Conservation (phyloP, 352 stramenopile species). For the Phytopythium boreale region DNA sequence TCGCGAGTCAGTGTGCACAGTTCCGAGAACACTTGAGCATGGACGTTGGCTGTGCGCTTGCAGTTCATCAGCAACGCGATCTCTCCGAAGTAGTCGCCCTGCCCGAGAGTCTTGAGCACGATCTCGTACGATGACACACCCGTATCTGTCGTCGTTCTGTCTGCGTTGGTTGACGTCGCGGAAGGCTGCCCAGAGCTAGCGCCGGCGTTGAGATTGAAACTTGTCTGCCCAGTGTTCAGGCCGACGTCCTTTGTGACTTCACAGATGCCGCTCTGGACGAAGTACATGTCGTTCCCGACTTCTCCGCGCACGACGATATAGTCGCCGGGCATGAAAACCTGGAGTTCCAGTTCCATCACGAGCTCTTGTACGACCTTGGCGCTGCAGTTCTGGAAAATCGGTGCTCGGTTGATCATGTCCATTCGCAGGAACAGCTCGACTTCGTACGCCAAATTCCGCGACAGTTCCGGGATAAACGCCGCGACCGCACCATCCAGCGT, state of each 20-base stretch:
- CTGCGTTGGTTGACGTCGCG: background rate
- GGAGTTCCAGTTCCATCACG: slow-evolving; percentile 77
- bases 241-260: slow-evolving; percentile 80
- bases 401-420: slow-evolving; percentile 86
- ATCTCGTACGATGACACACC: slow-evolving; percentile 38
- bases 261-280: slow-evolving; percentile 74
- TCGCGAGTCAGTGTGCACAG: slow-evolving; percentile 72
- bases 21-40: slow-evolving; percentile 67
- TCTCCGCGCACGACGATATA: slow-evolving; percentile 82
- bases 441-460: slow-evolving; percentile 77
- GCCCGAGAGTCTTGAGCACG: slow-evolving; percentile 59
- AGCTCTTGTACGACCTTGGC: slow-evolving; percentile 82
- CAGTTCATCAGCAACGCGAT: slow-evolving; percentile 84
- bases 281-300: slow-evolving; percentile 88
- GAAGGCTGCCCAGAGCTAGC: too few relatives aligned
- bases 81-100: slow-evolving; percentile 82
- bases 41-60: slow-evolving; percentile 79
- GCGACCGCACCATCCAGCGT: slow-evolving; percentile 74
- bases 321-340: slow-evolving; percentile 85
- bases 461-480: slow-evolving; percentile 77
- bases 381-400: slow-evolving; percentile 81
- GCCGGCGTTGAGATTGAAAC: background rate
- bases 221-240: background rate
- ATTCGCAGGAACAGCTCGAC: slow-evolving; percentile 81
- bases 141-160: background rate